Conservation (phyloP, 495 filamentous ascomycete genomes). For the Astrocystis sublimbata region DNA sequence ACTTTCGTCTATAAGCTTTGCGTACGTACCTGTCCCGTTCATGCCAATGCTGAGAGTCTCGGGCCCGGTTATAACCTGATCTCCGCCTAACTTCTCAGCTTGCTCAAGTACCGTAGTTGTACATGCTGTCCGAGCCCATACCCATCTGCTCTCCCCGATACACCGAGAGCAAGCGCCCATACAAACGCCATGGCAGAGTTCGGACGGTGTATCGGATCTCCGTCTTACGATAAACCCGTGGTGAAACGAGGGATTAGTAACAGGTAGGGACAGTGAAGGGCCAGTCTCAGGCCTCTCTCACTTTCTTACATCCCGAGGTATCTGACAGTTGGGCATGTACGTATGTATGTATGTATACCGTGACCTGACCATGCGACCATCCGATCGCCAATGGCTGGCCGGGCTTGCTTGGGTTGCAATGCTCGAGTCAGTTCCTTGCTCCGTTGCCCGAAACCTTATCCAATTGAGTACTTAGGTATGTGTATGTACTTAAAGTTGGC, state of each 20-base stretch:
- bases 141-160: neutral
- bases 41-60: neutral
- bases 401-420: too few relatives aligned
- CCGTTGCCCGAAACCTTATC: neutral
- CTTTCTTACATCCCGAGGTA: too few relatives aligned
- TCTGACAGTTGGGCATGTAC: neutral
- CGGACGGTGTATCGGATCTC: neutral
- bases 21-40: too few relatives aligned
- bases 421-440: constrained; percentile 5
- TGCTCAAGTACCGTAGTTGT: neutral
- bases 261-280: too few relatives aligned
- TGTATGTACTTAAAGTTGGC: too few relatives aligned
- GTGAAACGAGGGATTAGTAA: neutral
- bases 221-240: neutral
- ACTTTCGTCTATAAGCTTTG: too few relatives aligned
- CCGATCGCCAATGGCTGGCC: neutral
- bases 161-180: neutral
- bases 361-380: neutral
- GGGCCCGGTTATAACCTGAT: too few relatives aligned
- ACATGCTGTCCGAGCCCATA: neutral
- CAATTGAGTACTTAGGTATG: neutral
- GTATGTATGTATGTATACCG: neutral
- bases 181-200: neutral
- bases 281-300: too few relatives aligned
- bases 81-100: neutral